Percentiles rank a stretch among this genome's conserved stretches.
Evolutionary conservation across 495 filamentous ascomycete species (phyloP).

Genomic region (Alectoria sarmentosa): DNA sequence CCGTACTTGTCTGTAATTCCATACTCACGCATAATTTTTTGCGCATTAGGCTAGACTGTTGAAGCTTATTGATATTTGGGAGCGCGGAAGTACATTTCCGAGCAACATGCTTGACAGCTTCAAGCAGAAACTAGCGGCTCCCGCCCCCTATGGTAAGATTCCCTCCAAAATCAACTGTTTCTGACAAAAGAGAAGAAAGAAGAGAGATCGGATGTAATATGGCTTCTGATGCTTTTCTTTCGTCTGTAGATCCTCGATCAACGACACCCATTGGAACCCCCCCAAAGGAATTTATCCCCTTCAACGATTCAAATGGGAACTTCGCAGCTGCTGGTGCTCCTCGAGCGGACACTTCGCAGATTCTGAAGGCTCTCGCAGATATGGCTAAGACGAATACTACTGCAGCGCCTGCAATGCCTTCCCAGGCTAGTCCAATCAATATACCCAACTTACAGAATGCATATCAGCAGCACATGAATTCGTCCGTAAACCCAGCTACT

Average conservation of each 20-base stretch:
- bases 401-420: slow-evolving; percentile 42
- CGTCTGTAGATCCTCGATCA: slow-evolving; percentile 51
- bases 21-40: slow-evolving; percentile 45
- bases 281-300: slow-evolving; percentile 47
- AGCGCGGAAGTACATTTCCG: slow-evolving; percentile 89
- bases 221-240: slow-evolving; percentile 31
- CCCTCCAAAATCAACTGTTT: not conserved
- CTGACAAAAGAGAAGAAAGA: not conserved
- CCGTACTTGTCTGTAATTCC: slow-evolving; percentile 31
- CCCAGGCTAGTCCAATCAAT: slow-evolving; percentile 47
- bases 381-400: slow-evolving; percentile 78
- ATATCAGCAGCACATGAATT: slow-evolving; percentile 36
- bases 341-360: slow-evolving; percentile 58
- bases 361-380: slow-evolving; percentile 75
- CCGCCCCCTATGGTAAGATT: slow-evolving; percentile 25
- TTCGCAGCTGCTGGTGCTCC: slow-evolving; percentile 33
- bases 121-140: slow-evolving; percentile 70
- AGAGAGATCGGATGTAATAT: slow-evolving; percentile 23
- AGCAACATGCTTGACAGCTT: slow-evolving; percentile 71
- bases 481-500: slow-evolving; percentile 42
- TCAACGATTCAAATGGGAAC: slow-evolving; percentile 38
- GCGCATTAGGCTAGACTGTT: slow-evolving; percentile 84
- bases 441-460: slow-evolving; percentile 46
- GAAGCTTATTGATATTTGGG: slow-evolving; percentile 97
- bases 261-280: slow-evolving; percentile 79